These are phyloP conservation scores for Solanum virginianum DNA, from an alignment of 257 asterid species.

Conservation along the genomic window DNA sequence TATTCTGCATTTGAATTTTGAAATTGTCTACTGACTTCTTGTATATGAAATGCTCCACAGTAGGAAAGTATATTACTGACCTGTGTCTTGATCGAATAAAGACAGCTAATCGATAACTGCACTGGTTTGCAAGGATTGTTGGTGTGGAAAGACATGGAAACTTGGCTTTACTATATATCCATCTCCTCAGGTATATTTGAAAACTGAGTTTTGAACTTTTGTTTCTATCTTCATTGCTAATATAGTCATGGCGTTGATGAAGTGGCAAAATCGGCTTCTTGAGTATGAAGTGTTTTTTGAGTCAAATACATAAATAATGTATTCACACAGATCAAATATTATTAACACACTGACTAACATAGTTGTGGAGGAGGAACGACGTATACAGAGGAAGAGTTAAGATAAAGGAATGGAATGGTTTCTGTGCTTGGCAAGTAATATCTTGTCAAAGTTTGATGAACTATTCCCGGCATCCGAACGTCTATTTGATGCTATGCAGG, in stretches of 20 bases:
- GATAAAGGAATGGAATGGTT: not conserved
- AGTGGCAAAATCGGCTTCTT: not conserved
- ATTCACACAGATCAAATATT: not conserved
- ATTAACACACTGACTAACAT: not conserved
- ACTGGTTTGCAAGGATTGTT: not conserved
- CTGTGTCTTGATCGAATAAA: not conserved
- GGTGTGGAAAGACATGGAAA: not conserved
- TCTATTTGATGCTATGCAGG: no score
- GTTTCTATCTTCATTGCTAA: not conserved
- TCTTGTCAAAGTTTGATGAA: no score
- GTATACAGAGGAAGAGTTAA: not conserved
- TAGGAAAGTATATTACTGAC: not conserved
- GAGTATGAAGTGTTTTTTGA: not conserved
- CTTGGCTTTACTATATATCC: not conserved
- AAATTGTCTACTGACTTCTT: not conserved
- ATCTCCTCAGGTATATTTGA: not conserved
- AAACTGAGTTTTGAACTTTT: not conserved
- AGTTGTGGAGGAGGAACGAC: not conserved
- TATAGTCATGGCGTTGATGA: not conserved
- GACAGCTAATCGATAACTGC: not conserved
- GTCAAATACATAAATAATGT: not conserved
- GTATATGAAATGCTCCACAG: not conserved
- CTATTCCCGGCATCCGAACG: no score
- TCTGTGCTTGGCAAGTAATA: no score
- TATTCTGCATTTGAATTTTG: not conserved